These are phyloP conservation scores for Gossypium longicalyx DNA, from an alignment of 345 rosid species.

Conservation along the genomic window DNA sequence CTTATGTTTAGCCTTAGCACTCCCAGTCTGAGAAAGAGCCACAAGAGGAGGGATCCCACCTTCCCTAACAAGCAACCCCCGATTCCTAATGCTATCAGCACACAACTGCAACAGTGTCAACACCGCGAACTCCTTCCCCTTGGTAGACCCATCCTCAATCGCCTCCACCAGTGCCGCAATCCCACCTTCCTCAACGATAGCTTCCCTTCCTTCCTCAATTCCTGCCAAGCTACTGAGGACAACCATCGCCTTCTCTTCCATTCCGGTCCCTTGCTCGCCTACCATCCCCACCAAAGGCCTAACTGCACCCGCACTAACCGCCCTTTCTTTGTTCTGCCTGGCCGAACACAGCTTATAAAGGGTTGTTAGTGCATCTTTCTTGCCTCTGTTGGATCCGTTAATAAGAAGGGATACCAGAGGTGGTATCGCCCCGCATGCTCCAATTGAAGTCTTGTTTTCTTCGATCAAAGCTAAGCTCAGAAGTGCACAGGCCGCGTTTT, in stretches of 20 bases:
- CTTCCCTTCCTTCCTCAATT: constrained; percentile 64
- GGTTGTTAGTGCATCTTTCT: constrained; percentile 85
- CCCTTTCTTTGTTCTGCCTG: constrained; percentile 84
- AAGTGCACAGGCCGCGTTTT: constrained; percentile 89
- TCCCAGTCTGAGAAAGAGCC: constrained; percentile 80
- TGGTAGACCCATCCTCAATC: constrained; percentile 76
- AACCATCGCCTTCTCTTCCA: constrained; percentile 98
- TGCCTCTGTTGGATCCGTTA: constrained; percentile 75
- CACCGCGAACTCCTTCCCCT: constrained; percentile 88
- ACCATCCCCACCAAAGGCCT: constrained; percentile 79
- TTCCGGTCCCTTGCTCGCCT: constrained; percentile 73
- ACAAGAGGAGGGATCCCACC: constrained; percentile 98
- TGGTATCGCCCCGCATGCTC: constrained; percentile 90
- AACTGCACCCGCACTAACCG: constrained; percentile 84
- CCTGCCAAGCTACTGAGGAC: constrained; percentile 75
- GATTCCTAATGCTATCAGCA: constrained; percentile 61
- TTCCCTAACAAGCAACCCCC: constrained; percentile 89
- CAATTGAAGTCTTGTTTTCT: constrained; percentile 79
- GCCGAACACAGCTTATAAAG: constrained; percentile 83
- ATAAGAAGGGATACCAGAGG: constrained; percentile 82
- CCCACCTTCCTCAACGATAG: constrained; percentile 86
- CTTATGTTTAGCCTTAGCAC: constrained; percentile 15
- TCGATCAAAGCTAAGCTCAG: constrained; percentile 78
- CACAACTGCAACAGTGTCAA: constrained; percentile 79
- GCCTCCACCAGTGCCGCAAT: constrained; percentile 87